Evolutionary conservation across 805 yeast species (phyloP), one percentile per base, ranked within the genome.

Genomic region (Candida anglica): DNA sequence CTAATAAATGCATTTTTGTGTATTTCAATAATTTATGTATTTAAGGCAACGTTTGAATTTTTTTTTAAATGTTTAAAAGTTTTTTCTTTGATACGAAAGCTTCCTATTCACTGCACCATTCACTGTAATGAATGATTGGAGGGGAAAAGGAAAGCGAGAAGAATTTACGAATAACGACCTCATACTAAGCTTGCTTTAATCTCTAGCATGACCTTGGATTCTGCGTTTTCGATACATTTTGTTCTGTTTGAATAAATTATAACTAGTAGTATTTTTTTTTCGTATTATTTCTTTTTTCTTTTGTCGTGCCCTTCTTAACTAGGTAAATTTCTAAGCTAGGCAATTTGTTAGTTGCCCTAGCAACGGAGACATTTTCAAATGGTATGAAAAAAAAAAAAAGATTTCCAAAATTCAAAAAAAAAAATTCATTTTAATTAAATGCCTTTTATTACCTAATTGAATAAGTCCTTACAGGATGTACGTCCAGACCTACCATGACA

Each of bases 21-120:
- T 27, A 27, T 17, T 21, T 5, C n/a, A 6, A n/a, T n/a, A n/a
- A n/a, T n/a, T n/a, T n/a, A n/a, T n/a, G n/a, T n/a, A n/a, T n/a
- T n/a, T n/a, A n/a, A n/a, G n/a, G n/a, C 19, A 28, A 23, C 21
- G 28, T 19, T 22, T 25, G 20, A 27, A 34, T 28, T 24, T 25
- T 15, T 26, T 21, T 15, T 22, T 10, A 20, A 29, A 21, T 30
- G 14, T 31, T 41, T 37, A 34, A 16, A 37, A 29, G 39, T 46
- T 45, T 46, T 40, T 47, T 55, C 61, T 49, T 53, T 53, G 61
- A 56, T 57, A 56, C 63, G 58, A 50, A 52, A 39, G 64, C 58
- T 44, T 56, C 58, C 64, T 55, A 58, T 58, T 58, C 64, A 58
- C 64, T 58, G 64, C 64, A 57, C 64, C 63, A 49, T 55, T 48